These are phyloP conservation scores for Erodium trifolium DNA, from an alignment of 441 rosid species.

Conservation along the genomic window DNA sequence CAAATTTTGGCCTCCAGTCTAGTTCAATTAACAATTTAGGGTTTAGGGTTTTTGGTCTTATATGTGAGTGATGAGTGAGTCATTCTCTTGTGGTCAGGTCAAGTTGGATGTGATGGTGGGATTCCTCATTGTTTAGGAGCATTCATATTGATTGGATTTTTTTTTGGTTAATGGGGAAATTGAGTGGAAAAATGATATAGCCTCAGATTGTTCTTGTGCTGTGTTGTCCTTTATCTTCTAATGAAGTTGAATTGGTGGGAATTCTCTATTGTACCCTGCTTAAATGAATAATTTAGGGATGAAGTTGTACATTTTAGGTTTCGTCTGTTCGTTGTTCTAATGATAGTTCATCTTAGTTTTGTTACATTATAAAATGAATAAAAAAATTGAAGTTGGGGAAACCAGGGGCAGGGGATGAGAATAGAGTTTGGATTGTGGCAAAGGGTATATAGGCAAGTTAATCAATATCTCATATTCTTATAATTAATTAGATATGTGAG, in stretches of 20 bases:
- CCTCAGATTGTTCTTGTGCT: neutral
- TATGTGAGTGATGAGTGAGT: neutral
- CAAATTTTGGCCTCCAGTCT: neutral
- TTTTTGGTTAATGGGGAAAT: neutral
- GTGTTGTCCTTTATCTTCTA: neutral
- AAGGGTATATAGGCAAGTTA: neutral
- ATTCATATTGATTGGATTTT: neutral
- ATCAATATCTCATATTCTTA: neutral
- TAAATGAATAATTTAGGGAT: no score
- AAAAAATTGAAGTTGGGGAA: neutral
- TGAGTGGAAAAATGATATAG: neutral
- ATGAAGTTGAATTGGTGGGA: neutral
- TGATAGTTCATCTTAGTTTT: neutral
- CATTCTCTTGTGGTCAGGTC: neutral
- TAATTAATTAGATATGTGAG: neutral
- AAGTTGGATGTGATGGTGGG: neutral
- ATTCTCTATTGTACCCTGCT: no score
- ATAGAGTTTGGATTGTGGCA: neutral
- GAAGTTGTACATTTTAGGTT: neutral
- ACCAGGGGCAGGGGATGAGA: neutral
- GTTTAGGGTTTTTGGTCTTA: neutral
- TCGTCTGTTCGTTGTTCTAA: neutral
- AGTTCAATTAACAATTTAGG: neutral
- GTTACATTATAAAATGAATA: neutral
- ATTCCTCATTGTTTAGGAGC: neutral